Base-by-base conservation (phyloP, 2,329 filamentous ascomycete species). In the Aaosphaeria arxii region DNA sequence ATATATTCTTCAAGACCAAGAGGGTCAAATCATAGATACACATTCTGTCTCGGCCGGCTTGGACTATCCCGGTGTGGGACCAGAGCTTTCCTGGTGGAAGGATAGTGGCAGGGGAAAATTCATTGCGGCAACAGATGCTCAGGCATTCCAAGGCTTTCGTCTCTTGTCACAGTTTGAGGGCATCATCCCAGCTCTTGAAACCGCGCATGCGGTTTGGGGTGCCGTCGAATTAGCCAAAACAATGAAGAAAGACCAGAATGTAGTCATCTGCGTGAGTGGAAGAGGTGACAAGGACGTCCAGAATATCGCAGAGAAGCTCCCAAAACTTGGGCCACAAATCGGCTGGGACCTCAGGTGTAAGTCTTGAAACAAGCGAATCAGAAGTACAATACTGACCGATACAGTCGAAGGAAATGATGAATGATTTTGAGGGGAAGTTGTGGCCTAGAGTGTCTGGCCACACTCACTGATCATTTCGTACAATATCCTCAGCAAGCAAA, bases 211-310 rank as follows among this genome's bases (percentile, higher is more conserved):
- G 28, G 84, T 99, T 63, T 96, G 81, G 61, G 94, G 91, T 11
- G 91, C 89, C 7, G 76, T 97, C 49, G 84, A 97, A 74, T 74
- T 97, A 49, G 92, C 92, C 52, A 96, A 95, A 84, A 89, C 86
- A 49, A 91, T 96, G 89, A 80, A 81, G 57, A 89, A 91, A 76
- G 91, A 83, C 45, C 77, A 96, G 74, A 90, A 97, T 64, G 76
- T 99, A 30, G 92, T 99, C 50, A 91, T 99, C 54, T 97, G 92
- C 74, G 71, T 99, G 35, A 95, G 88, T 66, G 94, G 94, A 6
- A 80, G 94, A 59, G 94, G 94, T 54, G 94, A 99, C 74, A 99
- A 99, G 83, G 94, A 99, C 67, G 94, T 99, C 49, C 91, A 99
- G 82, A 95, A 89, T 63, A 92, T 99, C 44, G 94, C 94, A 0